Evolutionary conservation across 192 early-diverging fungal genomes (phyloP).

Genomic region (Coemansia sp.): DNA sequence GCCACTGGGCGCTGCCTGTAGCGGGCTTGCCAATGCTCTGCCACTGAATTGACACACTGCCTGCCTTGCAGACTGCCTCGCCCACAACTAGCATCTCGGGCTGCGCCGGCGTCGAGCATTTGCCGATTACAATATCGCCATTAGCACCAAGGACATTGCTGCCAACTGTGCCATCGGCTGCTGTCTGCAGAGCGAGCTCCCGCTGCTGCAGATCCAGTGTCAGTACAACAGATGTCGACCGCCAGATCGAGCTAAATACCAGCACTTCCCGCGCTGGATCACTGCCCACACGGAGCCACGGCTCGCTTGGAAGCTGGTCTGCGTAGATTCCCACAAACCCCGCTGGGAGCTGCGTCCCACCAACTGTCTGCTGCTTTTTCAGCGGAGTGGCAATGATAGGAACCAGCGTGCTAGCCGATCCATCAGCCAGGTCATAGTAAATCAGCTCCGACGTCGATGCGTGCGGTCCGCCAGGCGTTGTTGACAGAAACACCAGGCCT

Average conservation of each 20-base stretch:
- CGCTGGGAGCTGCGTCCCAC: conserved; percentile 28
- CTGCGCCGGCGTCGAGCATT: conserved; percentile 57
- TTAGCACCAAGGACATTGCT: conserved; percentile 52
- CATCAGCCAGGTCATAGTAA: conserved; percentile 31
- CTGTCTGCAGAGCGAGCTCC: conserved; percentile 56
- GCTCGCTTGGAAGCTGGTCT: conserved; percentile 54
- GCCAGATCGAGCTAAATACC: conserved; percentile 42
- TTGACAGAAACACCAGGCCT: conserved; percentile 63
- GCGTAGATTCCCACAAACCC: conserved; percentile 73
- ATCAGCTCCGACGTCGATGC: conserved; percentile 59
- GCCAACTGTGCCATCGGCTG: conserved; percentile 48
- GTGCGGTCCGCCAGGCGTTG: conserved; percentile 68
- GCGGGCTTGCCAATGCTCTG: conserved; percentile 1
- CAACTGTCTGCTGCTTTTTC: conserved; percentile 10
- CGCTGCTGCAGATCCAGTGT: conserved; percentile 53
- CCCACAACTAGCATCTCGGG: conserved; percentile 52
- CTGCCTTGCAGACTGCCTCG: neutral
- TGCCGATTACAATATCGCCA: conserved; percentile 49
- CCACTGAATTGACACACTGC: conserved; percentile 13
- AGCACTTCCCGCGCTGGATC: conserved; percentile 16
- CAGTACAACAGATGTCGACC: conserved; percentile 42
- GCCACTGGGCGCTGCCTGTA: conserved; percentile 12
- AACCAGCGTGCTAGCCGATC: conserved; percentile 14
- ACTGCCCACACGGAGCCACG: conserved; percentile 24
- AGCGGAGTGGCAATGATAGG: conserved; percentile 24